Base-by-base conservation (phyloP, 1,284 basidiomycete species). In the Sporisorium scitamineum region DNA sequence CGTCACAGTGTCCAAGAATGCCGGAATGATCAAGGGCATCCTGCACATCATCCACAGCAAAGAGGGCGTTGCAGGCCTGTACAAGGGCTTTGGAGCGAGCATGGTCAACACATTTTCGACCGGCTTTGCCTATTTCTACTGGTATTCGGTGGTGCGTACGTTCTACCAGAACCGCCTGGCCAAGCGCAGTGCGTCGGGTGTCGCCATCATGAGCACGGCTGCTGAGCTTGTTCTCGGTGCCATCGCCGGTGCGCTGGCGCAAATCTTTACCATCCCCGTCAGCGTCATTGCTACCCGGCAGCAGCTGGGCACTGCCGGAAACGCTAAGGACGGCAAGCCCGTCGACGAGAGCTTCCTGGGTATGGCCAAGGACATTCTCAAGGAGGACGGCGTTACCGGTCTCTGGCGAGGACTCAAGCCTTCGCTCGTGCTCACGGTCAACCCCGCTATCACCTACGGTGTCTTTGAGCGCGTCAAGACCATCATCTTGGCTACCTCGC, bases 101-200 rank as follows among this genome's bases (percentile, higher is more conserved):
- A 98, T 99, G 95, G 88, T 98, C 79, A 98, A 97, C 86, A 96
- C 94, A 0, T 99, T 99, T 86, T 95, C 91, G 93, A 87, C 82
- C 77, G 96, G 97, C 90, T 97, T 96, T 84, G 95, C 97, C 22
- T 99, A 99, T 88, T 99, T 99, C 89, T 98, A 97, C 89, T 98
- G 97, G 89, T 98, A 98, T 87, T 93, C 94, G 27, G 89, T 94
- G 85, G 93, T 98, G 29, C 90, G 94, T 75, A 90, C 89, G 24
- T 89, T 93, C 8, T 95, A 95, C 86, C 74, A 81, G 55, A 70
- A 73, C 31, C 73, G 78, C 18, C 34, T 85, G 13, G 57, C 77
- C 32, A 76, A 70, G 54, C 60, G 62, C 11, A 64, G 68, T n/a
- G 63, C 76, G 0, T 61, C 65, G 8, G 76, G 68, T 24, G 61